Evolutionary conservation across 2,329 filamentous ascomycete genomes (phyloP), one percentile per base, ranked within the genome.

Genomic region (Apiospora phragmitis): DNA sequence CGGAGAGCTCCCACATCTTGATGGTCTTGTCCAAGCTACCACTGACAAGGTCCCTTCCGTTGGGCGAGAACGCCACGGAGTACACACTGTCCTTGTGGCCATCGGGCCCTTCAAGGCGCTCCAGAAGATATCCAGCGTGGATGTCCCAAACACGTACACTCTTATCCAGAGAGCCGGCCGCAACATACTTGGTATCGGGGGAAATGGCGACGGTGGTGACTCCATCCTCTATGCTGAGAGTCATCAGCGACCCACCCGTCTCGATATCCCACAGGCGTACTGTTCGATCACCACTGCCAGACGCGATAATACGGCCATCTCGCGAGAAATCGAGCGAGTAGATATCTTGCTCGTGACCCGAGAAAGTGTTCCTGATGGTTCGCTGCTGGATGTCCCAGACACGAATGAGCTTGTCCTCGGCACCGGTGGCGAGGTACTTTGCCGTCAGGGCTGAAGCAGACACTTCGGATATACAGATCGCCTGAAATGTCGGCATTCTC

Each of bases 81-180:
- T 98, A 98, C 29, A 98, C 96, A 76, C 93, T 97, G 73, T 99
- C 96, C 83, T 97, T 97, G 86, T 98, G 96, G 16, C 96, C 96
- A 74, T 97, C 93, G 6, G 94, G 92, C 24, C 94, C 95, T 81
- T 99, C 95, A 16, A 98, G 90, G 47, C 95, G 92, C 83, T 98
- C 95, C 68, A 97, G 90, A 18, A 98, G 89, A 79, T 92, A 94
- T 69, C 95, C 95, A 71, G 90, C 93, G 74, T 91, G 90, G 49
- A 95, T 94, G 80, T 98, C 95, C 95, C 95, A 99, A 41, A 99
- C 95, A 65, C 95, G 92, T 29, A 99, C 96, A 79, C 95, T 98
- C 91, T 98, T 98, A 81, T 98, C 95, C 59, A 99, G 88, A 59
- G 94, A 97, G 66, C 96, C 96, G 55, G 96, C 96, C 8, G 96